Base-by-base conservation (phyloP, 768 basidiomycete genomes). In the Lentinus brumalis region DNA sequence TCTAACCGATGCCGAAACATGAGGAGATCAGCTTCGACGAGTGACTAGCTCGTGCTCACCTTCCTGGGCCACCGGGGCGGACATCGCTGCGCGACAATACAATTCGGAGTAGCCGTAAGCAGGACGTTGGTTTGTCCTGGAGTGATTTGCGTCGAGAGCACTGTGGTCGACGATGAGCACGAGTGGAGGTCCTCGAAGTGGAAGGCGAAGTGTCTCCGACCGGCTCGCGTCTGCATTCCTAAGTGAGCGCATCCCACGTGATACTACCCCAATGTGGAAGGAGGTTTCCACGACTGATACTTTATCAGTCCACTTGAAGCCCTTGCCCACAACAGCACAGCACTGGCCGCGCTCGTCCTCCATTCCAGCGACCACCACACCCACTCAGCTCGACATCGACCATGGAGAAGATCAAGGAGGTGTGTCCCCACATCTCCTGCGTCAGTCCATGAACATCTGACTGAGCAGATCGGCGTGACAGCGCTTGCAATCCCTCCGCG, bases 401-500 rank as follows among this genome's bases (percentile, higher is more conserved):
- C 38, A 81, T 81, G 80, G 80, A 82, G 51, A 79, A 76, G 72
- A 80, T 82, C 67, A 81, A 74, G 70, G 80, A 82, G 74, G 80
- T 79, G 29, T 7, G 66, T 35, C 1, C 29, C 8, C 26, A 26
- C 21, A 15, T 2, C 32, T 21, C 15, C 32, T 15, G 11, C 18
- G 15, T 18, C 11, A 42, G 4, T 44, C 8, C 49, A 18, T 41
- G 38, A 18, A 26, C 14, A 41, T 39, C 32, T 2, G 18, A 50
- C 49, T 62, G 49, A 57, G 32, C 44, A 35, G 45, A 42, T 59
- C 50, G 12, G 16, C 16, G 16, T 31, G 12, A 30, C 64, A 92
- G 91, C 91, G 86, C 88, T 79, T 98, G 78, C 82, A 75, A 71
- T 63, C 77, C 46, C 86, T 98, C 67, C 93, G 94, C 64, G 71